Percentiles rank a stretch among this genome's conserved stretches.
phyloP scores from a whole-genome alignment of 129 eudicot genomes.

The Flaveria sonorensis region DNA sequence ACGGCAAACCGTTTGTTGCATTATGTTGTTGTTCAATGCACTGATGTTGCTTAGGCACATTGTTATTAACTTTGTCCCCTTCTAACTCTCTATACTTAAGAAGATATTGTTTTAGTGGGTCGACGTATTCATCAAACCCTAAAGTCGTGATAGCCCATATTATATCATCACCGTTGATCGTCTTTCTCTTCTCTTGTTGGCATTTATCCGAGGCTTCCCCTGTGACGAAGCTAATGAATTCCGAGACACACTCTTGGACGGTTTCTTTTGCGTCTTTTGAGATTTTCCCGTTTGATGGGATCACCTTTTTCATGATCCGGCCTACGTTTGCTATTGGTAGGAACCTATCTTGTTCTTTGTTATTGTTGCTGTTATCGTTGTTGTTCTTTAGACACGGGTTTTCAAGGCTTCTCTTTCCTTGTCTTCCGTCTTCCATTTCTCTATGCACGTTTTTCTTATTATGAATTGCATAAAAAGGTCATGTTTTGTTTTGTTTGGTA shows the following conservation, averaged over 20 bases:
- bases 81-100: constrained; percentile 64
- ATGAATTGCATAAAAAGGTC: constrained; percentile 32
- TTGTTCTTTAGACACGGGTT: constrained; percentile 41
- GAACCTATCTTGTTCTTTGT: constrained; percentile 73
- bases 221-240: constrained; percentile 74
- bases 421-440: constrained; percentile 63
- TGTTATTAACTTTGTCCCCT: constrained; percentile 54
- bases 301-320: constrained; percentile 71
- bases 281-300: constrained; percentile 68
- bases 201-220: constrained; percentile 83
- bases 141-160: constrained; percentile 74
- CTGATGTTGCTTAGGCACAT: constrained; percentile 57
- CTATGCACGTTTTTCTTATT: constrained; percentile 25
- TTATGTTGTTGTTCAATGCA: constrained; percentile 38
- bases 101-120: constrained; percentile 65
- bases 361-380: constrained; percentile 32
- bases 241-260: constrained; percentile 82
- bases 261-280: constrained; percentile 82
- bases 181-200: constrained; percentile 76
- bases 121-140: constrained; percentile 79
- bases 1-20: constrained; percentile 26
- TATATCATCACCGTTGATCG: constrained; percentile 77
- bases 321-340: constrained; percentile 83
- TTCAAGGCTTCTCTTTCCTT: constrained; percentile 50
- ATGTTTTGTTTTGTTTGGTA: constrained; percentile 31